A percentile compares a stretch with the other conserved stretches of the same genome.
Conservation (phyloP, 2,329 filamentous ascomycete species). For the Hawksworthiomyces lignivorus region DNA sequence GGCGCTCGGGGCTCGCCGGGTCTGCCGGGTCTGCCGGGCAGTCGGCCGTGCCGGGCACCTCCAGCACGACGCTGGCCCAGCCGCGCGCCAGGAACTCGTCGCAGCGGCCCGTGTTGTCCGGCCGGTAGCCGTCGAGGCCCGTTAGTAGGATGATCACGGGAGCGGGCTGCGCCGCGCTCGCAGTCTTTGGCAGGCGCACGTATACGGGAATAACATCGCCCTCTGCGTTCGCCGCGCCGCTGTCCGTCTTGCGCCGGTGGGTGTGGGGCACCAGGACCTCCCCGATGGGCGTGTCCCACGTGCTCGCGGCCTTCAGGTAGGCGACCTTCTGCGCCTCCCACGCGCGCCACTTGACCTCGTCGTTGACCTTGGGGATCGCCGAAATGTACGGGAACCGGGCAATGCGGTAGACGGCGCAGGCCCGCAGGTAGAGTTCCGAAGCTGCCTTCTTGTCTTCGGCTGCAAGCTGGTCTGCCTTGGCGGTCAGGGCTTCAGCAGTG, state of each 20-base stretch:
- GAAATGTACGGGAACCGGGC: constrained; percentile 58
- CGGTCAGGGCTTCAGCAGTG: constrained; percentile 48
- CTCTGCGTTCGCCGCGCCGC: constrained; percentile 35
- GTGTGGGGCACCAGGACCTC: constrained; percentile 57
- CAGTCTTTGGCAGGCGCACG: constrained; percentile 48
- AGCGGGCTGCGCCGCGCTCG: constrained; percentile 25
- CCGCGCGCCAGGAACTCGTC: constrained; percentile 56
- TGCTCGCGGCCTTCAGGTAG: constrained; percentile 48
- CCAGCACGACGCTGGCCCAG: constrained; percentile 54
- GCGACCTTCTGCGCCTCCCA: constrained; percentile 59
- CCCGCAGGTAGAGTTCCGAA: constrained; percentile 58
- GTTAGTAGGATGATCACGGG: constrained; percentile 52
- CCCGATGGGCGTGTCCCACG: constrained; percentile 49
- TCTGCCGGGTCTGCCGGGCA: constrained; percentile 57
- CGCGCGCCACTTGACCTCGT: constrained; percentile 48
- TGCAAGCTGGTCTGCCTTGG: constrained; percentile 34
- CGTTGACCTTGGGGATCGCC: constrained; percentile 29
- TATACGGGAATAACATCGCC: constrained; percentile 54
- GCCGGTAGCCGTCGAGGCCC: constrained; percentile 55
- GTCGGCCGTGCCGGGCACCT: constrained; percentile 62
- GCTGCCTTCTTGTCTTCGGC: constrained; percentile 40
- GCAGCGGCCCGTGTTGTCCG: constrained; percentile 53
- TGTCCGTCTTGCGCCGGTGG: constrained; percentile 24
- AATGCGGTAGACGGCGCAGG: constrained; percentile 66
- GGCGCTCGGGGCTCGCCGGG: constrained; percentile 49